These are phyloP conservation scores for Aspergillus hiratsukae DNA, from an alignment of 2,329 filamentous ascomycete species.

Conservation along the genomic window DNA sequence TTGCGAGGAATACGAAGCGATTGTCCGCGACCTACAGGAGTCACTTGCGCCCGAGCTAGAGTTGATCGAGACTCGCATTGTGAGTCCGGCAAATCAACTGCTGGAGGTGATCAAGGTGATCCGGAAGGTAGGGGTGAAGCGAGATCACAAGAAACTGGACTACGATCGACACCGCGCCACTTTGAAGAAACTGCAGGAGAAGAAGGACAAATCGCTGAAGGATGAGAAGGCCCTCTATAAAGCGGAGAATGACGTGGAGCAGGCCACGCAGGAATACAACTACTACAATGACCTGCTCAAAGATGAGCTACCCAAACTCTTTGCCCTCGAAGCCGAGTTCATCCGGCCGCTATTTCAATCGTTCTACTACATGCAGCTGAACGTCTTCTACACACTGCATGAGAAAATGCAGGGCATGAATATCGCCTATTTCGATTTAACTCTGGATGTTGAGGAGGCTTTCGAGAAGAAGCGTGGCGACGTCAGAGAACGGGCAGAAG, in stretches of 20 bases:
- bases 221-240: conserved; percentile 98
- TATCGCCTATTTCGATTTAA: conserved; percentile 95
- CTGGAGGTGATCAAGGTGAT: conserved; percentile 94
- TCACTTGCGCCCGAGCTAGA: conserved; percentile 88
- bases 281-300: conserved; percentile 98
- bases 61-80: conserved; percentile 91
- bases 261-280: conserved; percentile 91
- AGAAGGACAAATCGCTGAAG: conserved; percentile 93
- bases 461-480: conserved; percentile 86
- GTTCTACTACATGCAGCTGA: conserved; percentile 99
- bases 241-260: conserved; percentile 84
- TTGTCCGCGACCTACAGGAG: conserved; percentile 85
- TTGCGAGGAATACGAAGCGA: conserved; percentile 91
- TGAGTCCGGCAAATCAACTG: conserved; percentile 88
- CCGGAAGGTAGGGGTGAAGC: conserved; percentile 80
- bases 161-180: conserved; percentile 80
- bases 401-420: conserved; percentile 97
- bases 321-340: conserved; percentile 84
- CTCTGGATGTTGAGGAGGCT: conserved; percentile 83
- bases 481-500: conserved; percentile 81
- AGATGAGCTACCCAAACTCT: conserved; percentile 89
- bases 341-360: conserved; percentile 96
- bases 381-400: conserved; percentile 97
- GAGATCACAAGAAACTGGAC: conserved; percentile 95
- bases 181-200: conserved; percentile 93